Conservation (phyloP, 345 rosid genomes). For the Cochlearia excelsa region DNA sequence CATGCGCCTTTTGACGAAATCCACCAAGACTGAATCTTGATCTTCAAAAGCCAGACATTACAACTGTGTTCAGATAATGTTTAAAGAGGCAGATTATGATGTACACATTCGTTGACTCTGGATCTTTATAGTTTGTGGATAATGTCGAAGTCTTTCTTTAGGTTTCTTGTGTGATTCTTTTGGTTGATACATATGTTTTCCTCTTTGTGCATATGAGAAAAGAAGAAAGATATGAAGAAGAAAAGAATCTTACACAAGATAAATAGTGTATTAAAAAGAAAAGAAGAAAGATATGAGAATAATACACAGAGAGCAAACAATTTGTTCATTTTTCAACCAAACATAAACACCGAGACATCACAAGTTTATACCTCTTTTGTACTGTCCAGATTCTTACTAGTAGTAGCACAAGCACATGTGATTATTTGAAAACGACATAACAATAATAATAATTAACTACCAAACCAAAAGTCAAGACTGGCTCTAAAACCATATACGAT, state of each 20-base stretch:
- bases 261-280: too few species aligned
- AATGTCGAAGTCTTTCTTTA: slow-evolving; percentile 9
- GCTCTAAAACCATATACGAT: slow-evolving; percentile 12
- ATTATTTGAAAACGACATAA: slow-evolving; percentile 5
- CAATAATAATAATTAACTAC: not conserved
- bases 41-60: not conserved
- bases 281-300: too few species aligned
- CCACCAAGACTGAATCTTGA: slow-evolving; percentile 52
- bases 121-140: slow-evolving; percentile 14
- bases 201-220: too few species aligned
- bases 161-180: slow-evolving; percentile 3
- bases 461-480: slow-evolving; percentile 11
- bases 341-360: not conserved
- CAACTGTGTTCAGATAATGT: slow-evolving; percentile 11
- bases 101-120: slow-evolving; percentile 6
- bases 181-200: not conserved
- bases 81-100: slow-evolving; percentile 2
- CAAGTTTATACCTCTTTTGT: too few species aligned
- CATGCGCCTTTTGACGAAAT: slow-evolving; percentile 67
- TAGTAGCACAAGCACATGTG: too few species aligned
- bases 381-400: too few species aligned
- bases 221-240: too few species aligned
- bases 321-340: too few species aligned
- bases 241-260: too few species aligned
- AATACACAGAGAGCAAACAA: too few species aligned